phyloP scores from a whole-genome alignment of 805 yeast species.

The Kregervanrija pseudodelftensis region DNA sequence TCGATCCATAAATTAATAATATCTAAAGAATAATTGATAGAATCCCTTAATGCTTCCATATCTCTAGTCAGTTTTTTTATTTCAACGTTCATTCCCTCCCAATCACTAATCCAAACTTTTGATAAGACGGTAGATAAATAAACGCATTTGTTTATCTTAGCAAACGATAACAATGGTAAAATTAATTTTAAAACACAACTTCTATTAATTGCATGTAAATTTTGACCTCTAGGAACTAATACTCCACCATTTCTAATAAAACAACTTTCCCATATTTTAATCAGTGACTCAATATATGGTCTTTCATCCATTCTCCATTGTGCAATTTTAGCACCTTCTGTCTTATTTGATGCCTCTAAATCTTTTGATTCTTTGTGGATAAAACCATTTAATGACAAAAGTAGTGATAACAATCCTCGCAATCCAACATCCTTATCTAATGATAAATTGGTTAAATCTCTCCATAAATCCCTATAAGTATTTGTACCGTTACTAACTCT shows the following conservation, averaged over 20 bases:
- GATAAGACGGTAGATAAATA: constrained; percentile 55
- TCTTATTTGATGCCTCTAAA: constrained; percentile 24
- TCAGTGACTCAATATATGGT: constrained; percentile 48
- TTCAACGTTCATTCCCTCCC: constrained; percentile 56
- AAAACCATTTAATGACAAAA: constrained; percentile 62
- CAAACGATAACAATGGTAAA: constrained; percentile 58
- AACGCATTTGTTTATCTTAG: constrained; percentile 59
- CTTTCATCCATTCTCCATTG: constrained; percentile 61
- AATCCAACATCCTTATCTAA: constrained; percentile 36
- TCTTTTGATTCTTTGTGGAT: constrained; percentile 45
- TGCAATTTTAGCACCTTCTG: constrained; percentile 40
- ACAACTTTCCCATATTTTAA: constrained; percentile 62
- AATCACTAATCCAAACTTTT: constrained; percentile 57
- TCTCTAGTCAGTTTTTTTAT: constrained; percentile 42
- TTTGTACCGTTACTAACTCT: constrained; percentile 50
- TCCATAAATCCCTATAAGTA: constrained; percentile 44
- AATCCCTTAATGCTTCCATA: constrained; percentile 59
- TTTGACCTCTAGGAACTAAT: constrained; percentile 44
- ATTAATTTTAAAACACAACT: constrained; percentile 56
- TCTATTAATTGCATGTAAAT: constrained; percentile 40
- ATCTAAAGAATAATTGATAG: constrained; percentile 49
- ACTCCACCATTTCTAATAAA: constrained; percentile 60
- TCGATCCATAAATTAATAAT: constrained; percentile 67
- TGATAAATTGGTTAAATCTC: constrained; percentile 37
- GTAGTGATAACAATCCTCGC: constrained; percentile 45